Evolutionary conservation across 2,329 filamentous ascomycete species (phyloP).

Genomic region (Apiospora kogelbergensis): DNA sequence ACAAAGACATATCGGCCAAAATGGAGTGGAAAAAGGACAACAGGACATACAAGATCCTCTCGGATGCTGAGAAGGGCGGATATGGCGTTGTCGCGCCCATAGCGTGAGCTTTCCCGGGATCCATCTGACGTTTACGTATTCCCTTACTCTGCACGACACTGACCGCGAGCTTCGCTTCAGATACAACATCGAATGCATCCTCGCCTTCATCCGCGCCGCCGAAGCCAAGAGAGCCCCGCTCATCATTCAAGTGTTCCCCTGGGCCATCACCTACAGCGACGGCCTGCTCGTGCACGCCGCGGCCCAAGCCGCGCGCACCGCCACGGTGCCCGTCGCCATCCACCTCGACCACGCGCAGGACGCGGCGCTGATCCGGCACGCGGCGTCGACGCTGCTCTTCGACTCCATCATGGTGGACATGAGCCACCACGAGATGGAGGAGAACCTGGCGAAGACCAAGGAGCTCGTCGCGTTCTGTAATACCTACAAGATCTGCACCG

Average conservation of each 20-base stretch:
- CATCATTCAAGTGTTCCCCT: conserved; percentile 71
- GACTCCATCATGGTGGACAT: conserved; percentile 79
- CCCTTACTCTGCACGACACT: too few species aligned
- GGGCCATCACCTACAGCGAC: conserved; percentile 63
- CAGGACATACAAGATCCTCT: conserved; percentile 48
- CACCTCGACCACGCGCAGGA: conserved; percentile 69
- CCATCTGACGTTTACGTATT: background rate
- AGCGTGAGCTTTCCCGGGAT: conserved; percentile 35
- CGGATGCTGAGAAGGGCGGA: conserved; percentile 50
- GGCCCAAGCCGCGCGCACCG: conserved; percentile 52
- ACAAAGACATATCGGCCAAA: background rate
- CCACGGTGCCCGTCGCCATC: conserved; percentile 58
- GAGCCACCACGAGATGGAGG: conserved; percentile 69
- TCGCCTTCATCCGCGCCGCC: conserved; percentile 36
- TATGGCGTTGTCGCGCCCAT: conserved; percentile 56
- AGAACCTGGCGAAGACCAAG: conserved; percentile 64
- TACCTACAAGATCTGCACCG: conserved; percentile 63
- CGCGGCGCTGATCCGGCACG: conserved; percentile 55
- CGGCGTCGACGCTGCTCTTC: conserved; percentile 57
- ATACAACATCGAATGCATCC: conserved; percentile 71
- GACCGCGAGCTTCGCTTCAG: conserved; percentile 11
- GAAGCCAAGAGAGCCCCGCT: conserved; percentile 62
- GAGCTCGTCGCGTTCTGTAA: conserved; percentile 65
- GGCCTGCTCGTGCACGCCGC: conserved; percentile 53
- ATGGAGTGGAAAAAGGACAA: conserved; percentile 32